Evolutionary conservation across 1,284 basidiomycete species (phyloP), one percentile per base, ranked within the genome.

Genomic region (Lentinus polychrous): DNA sequence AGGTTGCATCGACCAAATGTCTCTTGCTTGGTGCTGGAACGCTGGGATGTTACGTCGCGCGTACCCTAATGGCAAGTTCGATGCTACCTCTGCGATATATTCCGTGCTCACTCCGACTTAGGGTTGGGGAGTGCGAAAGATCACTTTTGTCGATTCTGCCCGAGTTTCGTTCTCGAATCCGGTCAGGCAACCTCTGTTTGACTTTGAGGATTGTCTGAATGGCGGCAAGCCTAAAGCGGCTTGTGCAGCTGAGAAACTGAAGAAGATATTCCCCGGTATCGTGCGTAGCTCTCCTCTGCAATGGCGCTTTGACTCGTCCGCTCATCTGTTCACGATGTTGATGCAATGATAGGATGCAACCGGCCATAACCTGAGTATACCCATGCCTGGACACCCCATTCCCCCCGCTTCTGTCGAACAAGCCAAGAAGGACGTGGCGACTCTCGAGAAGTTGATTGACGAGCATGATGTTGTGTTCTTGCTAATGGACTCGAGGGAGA

Each of bases 401-500:
- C 81, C 86, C 4, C 70, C 77, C 0, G 63, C 70, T 0, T 74
- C 76, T 0, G 62, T 82, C 2, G 75, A 74, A 3, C 76, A 83
- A 55, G 72, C 79, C 0, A 77, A 79, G 60, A 72, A 76, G 31
- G 86, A 91, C 51, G 82, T 98, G 0, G 67, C 68, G 22, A 70
- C 71, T 54, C 75, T 99, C 2, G 92, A 95, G 60, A 61, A 71
- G 20, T 78, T 99, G 6, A 74, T 98, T 45, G 80, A 87, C 20
- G 71, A 76, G 23, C 95, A 98, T 61, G 94, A 98, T 60, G 94
- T 76, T 0, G 72, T 98, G 1, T 98, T 94, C 67, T 71, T 98
- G 17, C 73, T 98, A n/a, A 99, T 97, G 94, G 95, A 99, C 65
- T 96, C 93, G 22, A 74, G 95, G 33, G 95, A 99, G 67, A 94